phyloP scores from a whole-genome alignment of 176 grass and related monocot species.

The Zea mays region DNA sequence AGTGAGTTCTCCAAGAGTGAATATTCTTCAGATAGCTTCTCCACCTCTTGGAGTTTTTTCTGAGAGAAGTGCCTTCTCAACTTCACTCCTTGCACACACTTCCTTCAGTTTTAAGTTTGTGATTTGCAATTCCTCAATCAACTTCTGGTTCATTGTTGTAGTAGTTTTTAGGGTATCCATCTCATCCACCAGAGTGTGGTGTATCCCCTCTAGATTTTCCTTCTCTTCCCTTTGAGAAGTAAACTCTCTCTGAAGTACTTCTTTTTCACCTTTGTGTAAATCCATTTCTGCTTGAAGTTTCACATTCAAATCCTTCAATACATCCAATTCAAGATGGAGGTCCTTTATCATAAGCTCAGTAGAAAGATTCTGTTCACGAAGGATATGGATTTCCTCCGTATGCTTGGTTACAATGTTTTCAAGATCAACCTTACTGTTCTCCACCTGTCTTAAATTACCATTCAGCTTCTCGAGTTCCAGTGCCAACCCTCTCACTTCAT shows the following conservation, averaged over 20 bases:
- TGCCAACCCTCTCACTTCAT: slow-evolving; percentile 44
- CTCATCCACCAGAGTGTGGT: slow-evolving; percentile 49
- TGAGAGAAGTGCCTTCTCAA: slow-evolving; percentile 64
- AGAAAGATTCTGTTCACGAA: slow-evolving; percentile 47
- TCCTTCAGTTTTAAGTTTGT: slow-evolving; percentile 72
- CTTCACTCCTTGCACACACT: slow-evolving; percentile 63
- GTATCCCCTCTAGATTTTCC: slow-evolving; percentile 56
- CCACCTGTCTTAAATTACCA: slow-evolving; percentile 49
- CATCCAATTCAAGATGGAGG: slow-evolving; percentile 48
- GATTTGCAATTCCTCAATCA: slow-evolving; percentile 58
- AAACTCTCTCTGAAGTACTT: slow-evolving; percentile 63
- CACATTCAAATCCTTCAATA: slow-evolving; percentile 63
- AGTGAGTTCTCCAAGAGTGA: slow-evolving; percentile 71
- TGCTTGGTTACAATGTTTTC: slow-evolving; percentile 56
- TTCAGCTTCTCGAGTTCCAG: slow-evolving; percentile 51
- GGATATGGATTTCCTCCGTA: slow-evolving; percentile 41
- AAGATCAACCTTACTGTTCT: slow-evolving; percentile 57
- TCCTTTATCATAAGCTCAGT: slow-evolving; percentile 51
- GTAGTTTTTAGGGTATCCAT: slow-evolving; percentile 40
- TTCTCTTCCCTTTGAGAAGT: slow-evolving; percentile 62
- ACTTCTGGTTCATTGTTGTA: slow-evolving; percentile 32
- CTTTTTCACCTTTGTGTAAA: slow-evolving; percentile 68
- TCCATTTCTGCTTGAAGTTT: slow-evolving; percentile 56
- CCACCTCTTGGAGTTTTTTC: slow-evolving; percentile 63
- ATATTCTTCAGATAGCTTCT: slow-evolving; percentile 72